Evolutionary conservation across 441 rosid genomes (phyloP).

Genomic region (Pelargonium fulgidum): DNA sequence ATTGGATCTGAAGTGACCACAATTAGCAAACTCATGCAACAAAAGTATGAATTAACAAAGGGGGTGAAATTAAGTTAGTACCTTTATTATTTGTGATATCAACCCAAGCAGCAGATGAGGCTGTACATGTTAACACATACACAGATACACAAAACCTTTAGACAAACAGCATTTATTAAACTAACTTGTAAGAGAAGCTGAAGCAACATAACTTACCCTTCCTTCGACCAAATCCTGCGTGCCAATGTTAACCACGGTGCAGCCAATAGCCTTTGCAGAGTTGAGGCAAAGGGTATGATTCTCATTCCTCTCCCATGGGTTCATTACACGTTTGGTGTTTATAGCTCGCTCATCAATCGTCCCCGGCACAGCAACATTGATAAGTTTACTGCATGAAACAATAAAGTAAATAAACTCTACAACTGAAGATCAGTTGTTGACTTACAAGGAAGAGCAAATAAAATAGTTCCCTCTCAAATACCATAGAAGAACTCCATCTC

Average conservation of each 20-base stretch:
- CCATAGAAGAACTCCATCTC: conserved; percentile 74
- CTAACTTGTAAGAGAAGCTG: conserved; percentile 11
- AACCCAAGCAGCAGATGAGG: conserved; percentile 65
- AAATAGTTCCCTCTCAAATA: conserved; percentile 24
- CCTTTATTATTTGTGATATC: conserved; percentile 76
- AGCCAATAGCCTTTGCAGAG: conserved; percentile 78
- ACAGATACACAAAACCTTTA: conserved; percentile 12
- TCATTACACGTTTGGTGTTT: conserved; percentile 57
- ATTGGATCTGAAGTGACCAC: conserved; percentile 47
- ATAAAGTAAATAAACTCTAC: conserved; percentile 17
- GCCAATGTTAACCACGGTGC: conserved; percentile 68
- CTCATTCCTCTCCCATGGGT: conserved; percentile 78
- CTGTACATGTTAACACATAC: conserved; percentile 29
- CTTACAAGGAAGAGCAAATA: conserved; percentile 10
- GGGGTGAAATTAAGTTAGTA: conserved; percentile 17
- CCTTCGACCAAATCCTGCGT: conserved; percentile 64
- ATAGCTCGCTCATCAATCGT: conserved; percentile 72
- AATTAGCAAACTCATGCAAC: conserved; percentile 15
- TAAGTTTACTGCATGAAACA: conserved; percentile 51
- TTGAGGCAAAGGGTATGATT: conserved; percentile 73
- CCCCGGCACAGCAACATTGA: conserved; percentile 68
- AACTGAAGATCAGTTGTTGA: conserved; percentile 4
- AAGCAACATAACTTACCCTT: conserved; percentile 41
- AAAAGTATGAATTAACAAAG: not conserved
- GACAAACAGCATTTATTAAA: conserved; percentile 9